Conservation (phyloP, 768 basidiomycete genomes). For the Termitomyces sp. region DNA sequence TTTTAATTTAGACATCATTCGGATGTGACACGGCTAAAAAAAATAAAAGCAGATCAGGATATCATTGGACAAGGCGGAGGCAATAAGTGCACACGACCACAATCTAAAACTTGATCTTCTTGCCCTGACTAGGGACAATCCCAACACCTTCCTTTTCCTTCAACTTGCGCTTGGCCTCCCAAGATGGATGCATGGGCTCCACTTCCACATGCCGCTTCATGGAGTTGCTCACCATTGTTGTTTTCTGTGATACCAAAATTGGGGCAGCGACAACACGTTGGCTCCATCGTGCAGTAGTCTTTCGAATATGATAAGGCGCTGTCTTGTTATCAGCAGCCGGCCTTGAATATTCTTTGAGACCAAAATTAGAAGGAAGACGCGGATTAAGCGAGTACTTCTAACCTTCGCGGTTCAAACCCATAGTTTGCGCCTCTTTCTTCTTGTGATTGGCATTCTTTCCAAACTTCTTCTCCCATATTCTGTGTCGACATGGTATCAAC, state of each 20-base stretch:
- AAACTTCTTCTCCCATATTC: slow-evolving; percentile 98
- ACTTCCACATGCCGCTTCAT: slow-evolving; percentile 18
- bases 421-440: slow-evolving; percentile 46
- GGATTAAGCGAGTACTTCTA: slow-evolving; percentile 1
- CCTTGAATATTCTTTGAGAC: neutral
- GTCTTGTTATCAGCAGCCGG: slow-evolving; percentile 5
- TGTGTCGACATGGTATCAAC: slow-evolving; percentile 25
- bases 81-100: slow-evolving; percentile 9
- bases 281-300: slow-evolving; percentile 22
- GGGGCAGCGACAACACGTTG: slow-evolving; percentile 14
- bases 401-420: neutral
- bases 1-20: neutral
- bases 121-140: slow-evolving; percentile 68
- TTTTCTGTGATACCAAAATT: neutral
- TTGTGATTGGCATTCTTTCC: slow-evolving; percentile 90
- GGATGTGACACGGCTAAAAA: neutral
- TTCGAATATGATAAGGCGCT: slow-evolving; percentile 15
- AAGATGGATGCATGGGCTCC: slow-evolving; percentile 80
- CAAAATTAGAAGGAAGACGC: neutral
- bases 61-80: neutral
- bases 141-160: slow-evolving; percentile 64
- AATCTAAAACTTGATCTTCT: slow-evolving; percentile 69
- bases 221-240: neutral
- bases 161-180: slow-evolving; percentile 87
- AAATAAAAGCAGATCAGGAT: neutral